Evolutionary conservation across 208 protist genomes (phyloP).

Genomic region (Acanthamoeba royreba): DNA sequence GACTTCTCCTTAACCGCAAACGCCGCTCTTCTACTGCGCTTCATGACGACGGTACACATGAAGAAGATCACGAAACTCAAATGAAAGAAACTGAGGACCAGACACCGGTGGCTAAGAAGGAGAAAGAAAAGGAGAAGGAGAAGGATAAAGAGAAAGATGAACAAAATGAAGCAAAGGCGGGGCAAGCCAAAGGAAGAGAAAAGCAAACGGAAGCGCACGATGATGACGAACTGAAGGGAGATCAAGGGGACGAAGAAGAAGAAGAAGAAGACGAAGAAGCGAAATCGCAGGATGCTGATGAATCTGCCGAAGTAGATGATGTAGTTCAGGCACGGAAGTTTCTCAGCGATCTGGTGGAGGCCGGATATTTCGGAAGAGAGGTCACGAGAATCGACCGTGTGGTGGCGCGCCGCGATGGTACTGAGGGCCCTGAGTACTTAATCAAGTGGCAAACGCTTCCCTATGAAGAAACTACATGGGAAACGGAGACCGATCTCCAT

Average conservation of each 20-base stretch:
- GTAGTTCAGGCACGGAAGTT: background rate
- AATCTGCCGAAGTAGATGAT: background rate
- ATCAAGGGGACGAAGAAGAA: background rate
- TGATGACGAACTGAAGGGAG: background rate
- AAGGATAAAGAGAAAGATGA: background rate
- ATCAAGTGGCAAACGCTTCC: constrained; percentile 70
- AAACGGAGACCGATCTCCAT: constrained; percentile 60
- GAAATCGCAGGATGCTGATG: background rate
- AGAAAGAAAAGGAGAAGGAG: background rate
- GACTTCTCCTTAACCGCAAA: background rate
- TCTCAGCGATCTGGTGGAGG: background rate
- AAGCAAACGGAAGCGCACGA: background rate
- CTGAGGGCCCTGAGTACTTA: background rate
- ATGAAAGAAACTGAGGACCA: no score
- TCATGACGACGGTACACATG: background rate
- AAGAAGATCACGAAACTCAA: background rate
- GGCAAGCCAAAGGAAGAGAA: background rate
- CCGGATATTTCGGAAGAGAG: no score
- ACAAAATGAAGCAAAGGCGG: background rate
- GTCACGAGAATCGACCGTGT: background rate
- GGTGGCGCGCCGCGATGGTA: background rate
- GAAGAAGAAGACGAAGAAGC: background rate
- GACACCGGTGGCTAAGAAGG: background rate
- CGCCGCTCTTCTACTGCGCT: background rate
- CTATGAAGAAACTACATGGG: constrained; percentile 75